Evolutionary conservation across 768 basidiomycete species (phyloP).

Genomic region (Trametes meyenii): DNA sequence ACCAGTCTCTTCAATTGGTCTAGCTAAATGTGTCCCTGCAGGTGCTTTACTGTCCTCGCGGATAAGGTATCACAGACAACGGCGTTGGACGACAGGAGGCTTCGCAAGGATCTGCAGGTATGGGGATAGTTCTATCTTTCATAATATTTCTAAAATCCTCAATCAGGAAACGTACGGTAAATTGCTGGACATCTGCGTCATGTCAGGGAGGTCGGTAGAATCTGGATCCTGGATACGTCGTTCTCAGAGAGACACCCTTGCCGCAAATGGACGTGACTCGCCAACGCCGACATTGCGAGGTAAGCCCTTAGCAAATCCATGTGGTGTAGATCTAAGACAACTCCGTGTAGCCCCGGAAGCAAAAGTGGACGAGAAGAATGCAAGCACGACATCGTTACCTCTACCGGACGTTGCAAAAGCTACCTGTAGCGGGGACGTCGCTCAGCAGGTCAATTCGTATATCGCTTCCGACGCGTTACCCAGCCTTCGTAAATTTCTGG

Average conservation of each 20-base stretch:
- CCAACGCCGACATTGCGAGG: conserved; percentile 65
- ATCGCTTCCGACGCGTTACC: conserved; percentile 72
- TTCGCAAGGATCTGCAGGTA: conserved; percentile 89
- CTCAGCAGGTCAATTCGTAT: conserved; percentile 65
- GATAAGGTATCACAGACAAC: conserved; percentile 88
- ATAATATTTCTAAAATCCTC: neutral
- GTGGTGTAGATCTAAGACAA: neutral
- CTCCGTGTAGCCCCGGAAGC: conserved; percentile 30
- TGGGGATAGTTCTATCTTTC: neutral
- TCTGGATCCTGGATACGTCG: conserved; percentile 81
- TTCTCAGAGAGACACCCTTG: conserved; percentile 60
- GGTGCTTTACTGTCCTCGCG: conserved; percentile 76
- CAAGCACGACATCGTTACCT: conserved; percentile 45
- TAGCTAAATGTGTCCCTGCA: conserved; percentile 34
- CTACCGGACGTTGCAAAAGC: conserved; percentile 37
- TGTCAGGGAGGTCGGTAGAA: conserved; percentile 76
- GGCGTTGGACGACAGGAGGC: conserved; percentile 85
- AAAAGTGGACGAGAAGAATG: conserved; percentile 66
- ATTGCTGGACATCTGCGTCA: conserved; percentile 77
- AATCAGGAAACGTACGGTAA: conserved; percentile 82
- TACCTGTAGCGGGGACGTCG: conserved; percentile 42
- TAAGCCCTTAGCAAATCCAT: conserved; percentile 32
- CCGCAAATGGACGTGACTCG: conserved; percentile 71
- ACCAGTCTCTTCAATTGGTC: neutral
- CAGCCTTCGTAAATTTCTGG: conserved; percentile 73